Evolutionary conservation across 208 protist genomes (phyloP), one percentile per base, ranked within the genome.

Genomic region (Wallacemonas sp.): DNA sequence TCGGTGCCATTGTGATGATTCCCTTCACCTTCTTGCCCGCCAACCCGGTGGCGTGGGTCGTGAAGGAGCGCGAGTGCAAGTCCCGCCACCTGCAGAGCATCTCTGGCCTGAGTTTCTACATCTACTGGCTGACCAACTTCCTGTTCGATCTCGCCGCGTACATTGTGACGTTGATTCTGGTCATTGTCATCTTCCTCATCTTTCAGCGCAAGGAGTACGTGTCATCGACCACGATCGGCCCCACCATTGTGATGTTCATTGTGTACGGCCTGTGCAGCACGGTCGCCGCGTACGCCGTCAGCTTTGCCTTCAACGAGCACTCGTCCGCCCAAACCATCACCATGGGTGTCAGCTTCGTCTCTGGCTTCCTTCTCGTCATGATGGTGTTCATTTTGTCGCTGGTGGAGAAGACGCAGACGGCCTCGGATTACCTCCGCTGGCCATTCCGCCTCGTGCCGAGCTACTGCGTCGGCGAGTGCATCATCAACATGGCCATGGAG

Each of bases 391-490:
- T 85, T 28, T 65, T 85, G 23, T 49, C 31, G 3, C 22, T 75
- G 38, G 49, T 78, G n/a, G 66, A 74, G 10, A 66, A 45, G 39
- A 74, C 74, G 2, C 44, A 79, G 54, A 36, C 46, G 42, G 65
- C 45, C 11, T 67, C 66, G 23, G 33, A 77, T 12, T 33, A 61
- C 25, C 45, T 81, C n/a, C 67, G 45, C 1, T 81, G 67, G 67
- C 41, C 76, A 2, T 80, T 75, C 66, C 68, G 79, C 31, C 23
- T 82, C 28, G 48, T 85, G 61, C 79, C 79, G 14, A 72, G 70
- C 44, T 85, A 79, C 71, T 78, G 75, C 64, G 54, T 85, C n/a
- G 79, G 79, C 11, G 76, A 85, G 55, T 76, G 71, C 38, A 77
- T 85, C 66, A 67, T 85, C 62, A 74, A 74, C 48, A 33, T 85